phyloP scores from a whole-genome alignment of 2,329 filamentous ascomycete genomes.

The Cladosporium cucumerinum region DNA sequence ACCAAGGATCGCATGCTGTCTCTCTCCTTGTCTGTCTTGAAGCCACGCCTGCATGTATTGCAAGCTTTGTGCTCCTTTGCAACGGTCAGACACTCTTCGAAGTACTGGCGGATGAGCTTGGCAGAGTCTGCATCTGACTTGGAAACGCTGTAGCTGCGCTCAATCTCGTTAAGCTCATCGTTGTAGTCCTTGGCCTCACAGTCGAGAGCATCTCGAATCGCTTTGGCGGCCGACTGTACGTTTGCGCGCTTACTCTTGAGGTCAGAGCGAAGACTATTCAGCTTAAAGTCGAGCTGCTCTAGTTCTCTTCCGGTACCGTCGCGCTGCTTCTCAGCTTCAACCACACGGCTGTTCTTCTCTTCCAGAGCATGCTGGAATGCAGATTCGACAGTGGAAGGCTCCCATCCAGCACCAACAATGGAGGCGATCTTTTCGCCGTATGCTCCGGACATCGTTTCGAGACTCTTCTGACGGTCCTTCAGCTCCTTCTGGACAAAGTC shows the following conservation, averaged over 20 bases:
- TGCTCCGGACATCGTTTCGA: slow-evolving; percentile 73
- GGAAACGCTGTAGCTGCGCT: slow-evolving; percentile 49
- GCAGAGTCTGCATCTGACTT: slow-evolving; percentile 67
- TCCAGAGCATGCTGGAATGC: slow-evolving; percentile 65
- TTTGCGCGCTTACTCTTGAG: slow-evolving; percentile 61
- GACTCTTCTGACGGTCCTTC: slow-evolving; percentile 66
- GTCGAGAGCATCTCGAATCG: slow-evolving; percentile 57
- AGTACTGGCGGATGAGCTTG: slow-evolving; percentile 54
- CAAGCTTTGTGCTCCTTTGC: slow-evolving; percentile 70
- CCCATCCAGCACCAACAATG: slow-evolving; percentile 65
- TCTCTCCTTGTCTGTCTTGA: slow-evolving; percentile 58
- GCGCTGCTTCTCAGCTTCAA: slow-evolving; percentile 65
- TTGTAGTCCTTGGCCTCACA: slow-evolving; percentile 49
- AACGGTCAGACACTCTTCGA: slow-evolving; percentile 62
- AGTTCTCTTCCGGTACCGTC: slow-evolving; percentile 70
- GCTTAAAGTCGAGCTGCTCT: slow-evolving; percentile 67
- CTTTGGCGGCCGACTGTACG: slow-evolving; percentile 50
- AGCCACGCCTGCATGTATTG: slow-evolving; percentile 69
- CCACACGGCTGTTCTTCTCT: slow-evolving; percentile 55
- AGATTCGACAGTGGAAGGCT: slow-evolving; percentile 64
- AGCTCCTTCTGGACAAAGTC: slow-evolving; percentile 80
- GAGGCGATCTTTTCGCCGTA: slow-evolving; percentile 68
- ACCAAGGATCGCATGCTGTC: slow-evolving; percentile 66
- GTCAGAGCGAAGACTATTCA: slow-evolving; percentile 63
- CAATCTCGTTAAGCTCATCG: slow-evolving; percentile 50